Evolutionary conservation across 2,329 filamentous ascomycete species (phyloP), one percentile per base, ranked within the genome.

Genomic region (Emergomyces pasteurianus): DNA sequence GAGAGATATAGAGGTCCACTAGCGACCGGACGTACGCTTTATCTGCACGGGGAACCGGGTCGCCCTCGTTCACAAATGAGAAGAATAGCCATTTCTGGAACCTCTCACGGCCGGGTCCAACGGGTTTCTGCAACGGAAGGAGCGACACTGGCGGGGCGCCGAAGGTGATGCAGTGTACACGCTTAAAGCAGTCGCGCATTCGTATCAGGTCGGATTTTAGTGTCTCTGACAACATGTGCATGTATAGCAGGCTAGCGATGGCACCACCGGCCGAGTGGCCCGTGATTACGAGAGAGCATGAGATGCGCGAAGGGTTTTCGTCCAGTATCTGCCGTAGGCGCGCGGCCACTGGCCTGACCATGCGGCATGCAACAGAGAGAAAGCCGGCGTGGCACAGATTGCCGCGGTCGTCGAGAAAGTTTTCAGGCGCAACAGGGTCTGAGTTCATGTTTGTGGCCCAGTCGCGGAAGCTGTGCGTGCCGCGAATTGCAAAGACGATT

Each of bases 191-290:
- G 1, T 80, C 80, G 0, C 87, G 85, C 4, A 95, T 80, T 38
- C 78, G 72, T 63, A 81, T 89, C 50, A 95, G 82, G 68, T 92
- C 87, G 7, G 86, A 90, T 49, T 78, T 72, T 2, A 86, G 78
- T 1, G 73, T 73, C 14, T 71, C 73, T 1, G 79, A 81, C 46
- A 92, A 81, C 86, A 95, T 92, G 73, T 96, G 91, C 42, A 83
- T 81, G 73, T 90, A 95, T 0, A 95, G 78, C 12, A 96, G 78
- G 2, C 86, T 82, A 0, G 90, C 90, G 0, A 95, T 86, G 0
- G 91, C 91, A 2, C 91, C 91, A 18, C 90, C 91, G 0, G 91
- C 91, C 0, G 87, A 90, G 70, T 95, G 91, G 0, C 91, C 91
- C 0, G 91, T 95, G 63, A 96, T 88, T 21, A 95, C 78, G 9